Base-by-base conservation (phyloP, 768 basidiomycete genomes). In the Nidularia pulvinata region DNA sequence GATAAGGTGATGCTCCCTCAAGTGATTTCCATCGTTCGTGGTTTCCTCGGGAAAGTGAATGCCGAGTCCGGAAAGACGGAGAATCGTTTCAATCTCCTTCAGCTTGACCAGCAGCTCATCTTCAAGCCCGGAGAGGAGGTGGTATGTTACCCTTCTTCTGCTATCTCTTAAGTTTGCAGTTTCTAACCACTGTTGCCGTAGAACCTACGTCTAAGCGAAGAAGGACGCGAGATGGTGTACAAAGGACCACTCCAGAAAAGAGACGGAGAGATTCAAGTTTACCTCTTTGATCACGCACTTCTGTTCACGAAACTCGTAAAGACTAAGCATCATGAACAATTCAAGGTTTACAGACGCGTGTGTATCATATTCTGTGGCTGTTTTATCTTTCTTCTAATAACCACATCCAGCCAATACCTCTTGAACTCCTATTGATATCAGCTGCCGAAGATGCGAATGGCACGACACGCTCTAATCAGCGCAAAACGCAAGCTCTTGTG, bases 241-340 rank as follows among this genome's bases (percentile, higher is more conserved):
- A 98, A 95, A 70, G 95, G 95, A 19, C 72, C 84, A 30, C 75
- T 98, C 59, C 97, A 92, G 66, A 92, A 94, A 65, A 85, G 95
- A 6, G 93, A 86, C 61, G 94, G 93, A 13, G 96, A 98, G 66
- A 76, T 98, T 48, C 83, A 92, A 61, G 91, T 96, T 5, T 98
- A 96, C 75, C 71, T 99, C 63, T 97, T 99, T 65, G 97, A 99
- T 67, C 97, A 99, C 69, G 95, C 95, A 1, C 73, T 99, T 43
- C 75, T 99, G 33, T 93, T 98, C 83, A 95, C 91, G 58, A 98
- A 94, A 72, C 71, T 65, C 35, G 69, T 74, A 54, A 88, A 94
- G 65, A 95, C 93, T 70, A 91, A 86, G 70, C 94, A 95, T 66
- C 86, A 88, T 49, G 95, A 98, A 60, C 92, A 94, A 62, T 89